Conservation (phyloP, 1,284 basidiomycete species). For the Leccinum griseonigrum region DNA sequence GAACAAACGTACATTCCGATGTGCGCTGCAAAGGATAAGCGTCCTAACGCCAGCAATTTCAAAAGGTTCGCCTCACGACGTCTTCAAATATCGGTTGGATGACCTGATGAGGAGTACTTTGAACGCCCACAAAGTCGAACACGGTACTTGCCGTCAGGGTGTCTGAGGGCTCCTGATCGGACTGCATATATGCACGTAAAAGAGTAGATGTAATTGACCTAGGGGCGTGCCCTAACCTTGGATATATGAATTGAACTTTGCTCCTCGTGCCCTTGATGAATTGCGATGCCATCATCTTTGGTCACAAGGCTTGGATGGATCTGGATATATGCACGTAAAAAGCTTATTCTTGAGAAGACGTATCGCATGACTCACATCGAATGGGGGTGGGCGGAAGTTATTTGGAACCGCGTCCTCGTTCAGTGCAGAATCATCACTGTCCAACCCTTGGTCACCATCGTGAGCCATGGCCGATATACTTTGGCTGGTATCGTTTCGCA, state of each 20-base stretch:
- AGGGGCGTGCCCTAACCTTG: slow-evolving; percentile 9
- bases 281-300: neutral
- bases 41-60: neutral
- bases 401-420: neutral
- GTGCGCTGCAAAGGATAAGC: slow-evolving; percentile 13
- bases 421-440: neutral
- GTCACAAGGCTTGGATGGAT: neutral
- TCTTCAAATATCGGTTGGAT: neutral
- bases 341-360: neutral
- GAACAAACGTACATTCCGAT: neutral
- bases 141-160: neutral
- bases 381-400: neutral
- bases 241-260: neutral
- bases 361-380: slow-evolving; percentile 7
- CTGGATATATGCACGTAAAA: slow-evolving; percentile 18
- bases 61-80: slow-evolving; percentile 12
- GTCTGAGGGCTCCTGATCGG: slow-evolving; percentile 1
- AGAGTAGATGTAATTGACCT: neutral
- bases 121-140: neutral
- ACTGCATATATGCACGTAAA: slow-evolving; percentile 26
- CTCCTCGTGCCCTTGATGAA: neutral
- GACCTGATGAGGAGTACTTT: neutral
- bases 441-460: too few relatives aligned
- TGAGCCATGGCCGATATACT: too few relatives aligned
- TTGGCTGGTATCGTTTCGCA: neutral